Percentiles rank a stretch among this genome's conserved stretches.
These are phyloP conservation scores for Colletotrichum sp. DNA, from an alignment of 2,329 filamentous ascomycete genomes.

Conservation along the genomic window DNA sequence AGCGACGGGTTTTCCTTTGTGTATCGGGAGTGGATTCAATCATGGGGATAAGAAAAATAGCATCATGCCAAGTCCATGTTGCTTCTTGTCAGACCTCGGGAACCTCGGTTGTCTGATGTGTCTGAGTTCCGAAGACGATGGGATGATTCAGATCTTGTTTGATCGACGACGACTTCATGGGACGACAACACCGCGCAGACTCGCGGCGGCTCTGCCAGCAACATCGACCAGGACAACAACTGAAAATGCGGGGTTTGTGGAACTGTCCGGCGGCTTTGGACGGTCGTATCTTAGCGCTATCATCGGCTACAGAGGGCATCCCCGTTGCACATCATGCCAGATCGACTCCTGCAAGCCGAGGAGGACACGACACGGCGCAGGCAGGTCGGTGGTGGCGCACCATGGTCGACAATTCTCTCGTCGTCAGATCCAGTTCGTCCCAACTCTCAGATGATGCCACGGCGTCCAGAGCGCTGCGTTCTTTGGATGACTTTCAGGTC, in stretches of 20 bases:
- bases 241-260: slow-evolving; percentile 12
- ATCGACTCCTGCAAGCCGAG: slow-evolving; percentile 17
- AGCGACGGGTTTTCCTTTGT: background rate
- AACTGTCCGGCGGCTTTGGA: background rate
- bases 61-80: slow-evolving; percentile 1
- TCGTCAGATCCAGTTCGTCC: slow-evolving; percentile 17
- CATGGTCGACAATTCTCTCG: background rate
- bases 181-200: background rate
- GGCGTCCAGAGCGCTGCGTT: background rate
- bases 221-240: background rate
- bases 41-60: background rate
- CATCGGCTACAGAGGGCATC: background rate
- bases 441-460: slow-evolving; percentile 6
- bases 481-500: background rate
- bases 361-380: background rate
- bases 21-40: background rate
- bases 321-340: slow-evolving; percentile 16
- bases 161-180: slow-evolving; percentile 9
- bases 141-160: slow-evolving; percentile 21
- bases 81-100: background rate
- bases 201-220: background rate
- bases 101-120: slow-evolving; percentile 19
- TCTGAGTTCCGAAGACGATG: slow-evolving; percentile 13
- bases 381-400: background rate
- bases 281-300: background rate